These are phyloP conservation scores for Aspergillus sp. DNA, from an alignment of 2,329 filamentous ascomycete species.

Conservation along the genomic window DNA sequence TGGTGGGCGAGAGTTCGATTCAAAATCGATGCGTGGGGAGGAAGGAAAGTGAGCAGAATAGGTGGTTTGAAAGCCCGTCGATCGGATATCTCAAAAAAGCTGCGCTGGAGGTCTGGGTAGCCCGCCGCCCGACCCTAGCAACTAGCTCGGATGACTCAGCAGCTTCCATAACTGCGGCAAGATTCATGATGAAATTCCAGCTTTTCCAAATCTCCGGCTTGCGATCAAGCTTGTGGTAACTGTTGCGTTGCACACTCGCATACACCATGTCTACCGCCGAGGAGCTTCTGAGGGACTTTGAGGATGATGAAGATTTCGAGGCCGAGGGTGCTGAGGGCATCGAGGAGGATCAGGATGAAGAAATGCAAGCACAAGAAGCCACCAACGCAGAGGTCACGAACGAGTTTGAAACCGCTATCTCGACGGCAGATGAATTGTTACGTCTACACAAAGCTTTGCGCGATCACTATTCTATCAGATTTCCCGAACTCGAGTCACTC, in stretches of 20 bases:
- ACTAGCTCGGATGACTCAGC: conserved; percentile 23
- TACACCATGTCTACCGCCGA: conserved; percentile 83
- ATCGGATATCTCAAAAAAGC: conserved; percentile 19
- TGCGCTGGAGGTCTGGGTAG: conserved; percentile 21
- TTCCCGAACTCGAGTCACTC: conserved; percentile 88
- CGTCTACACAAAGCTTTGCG: conserved; percentile 95
- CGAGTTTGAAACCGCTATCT: conserved; percentile 85
- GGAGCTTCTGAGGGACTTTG: conserved; percentile 89
- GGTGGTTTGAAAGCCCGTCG: background rate
- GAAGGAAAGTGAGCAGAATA: conserved; percentile 3
- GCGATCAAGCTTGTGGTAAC: background rate
- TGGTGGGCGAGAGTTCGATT: conserved; percentile 48
- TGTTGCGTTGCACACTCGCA: background rate
- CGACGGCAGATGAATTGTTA: conserved; percentile 90
- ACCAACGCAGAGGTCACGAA: conserved; percentile 72
- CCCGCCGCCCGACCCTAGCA: conserved; percentile 17
- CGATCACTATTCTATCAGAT: conserved; percentile 92
- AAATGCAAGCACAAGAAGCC: conserved; percentile 60
- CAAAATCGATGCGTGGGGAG: background rate
- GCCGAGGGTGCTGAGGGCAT: conserved; percentile 60
- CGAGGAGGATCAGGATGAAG: conserved; percentile 65
- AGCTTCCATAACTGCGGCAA: background rate
- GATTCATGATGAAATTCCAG: conserved; percentile 11
- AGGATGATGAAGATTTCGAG: conserved; percentile 73
- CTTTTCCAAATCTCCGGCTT: background rate